Evolutionary conservation across 345 rosid species (phyloP), one percentile per base, ranked within the genome.

Genomic region (Euclidium syriacum): DNA sequence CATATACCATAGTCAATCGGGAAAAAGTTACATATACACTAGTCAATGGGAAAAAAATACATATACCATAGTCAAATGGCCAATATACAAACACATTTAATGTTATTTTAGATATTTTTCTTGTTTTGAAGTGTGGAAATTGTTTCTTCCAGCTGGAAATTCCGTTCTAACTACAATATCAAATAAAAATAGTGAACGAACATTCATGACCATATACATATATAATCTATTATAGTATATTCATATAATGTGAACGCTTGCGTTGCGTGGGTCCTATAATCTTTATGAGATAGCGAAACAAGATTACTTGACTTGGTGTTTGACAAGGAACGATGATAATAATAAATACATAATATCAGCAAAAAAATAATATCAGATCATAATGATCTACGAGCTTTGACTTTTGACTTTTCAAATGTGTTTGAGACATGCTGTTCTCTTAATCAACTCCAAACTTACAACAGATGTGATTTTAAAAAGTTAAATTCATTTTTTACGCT

Each of bases 31-130:
- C 40, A 44, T 59, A 6, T 17, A 22, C 10, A 8, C 25, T 30
- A 23, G 53, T 68, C 73, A 52, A 34, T 42, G 39, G 15, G 19
- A n/a, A n/a, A n/a, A n/a, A n/a, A n/a, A n/a, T n/a, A n/a, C n/a
- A n/a, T n/a, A n/a, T n/a, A n/a, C n/a, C n/a, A n/a, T 44, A 27
- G 56, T 69, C 73, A 69, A 61, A 34, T 42, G 39, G 15, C n/a
- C n/a, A 14, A 58, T 9, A 32, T 17, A 33, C 10, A 20, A 22
- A 7, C 33, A n/a, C 33, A 32, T 59, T n/a, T 52, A 42, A 40
- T 50, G 9, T 30, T 60, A 26, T 59, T 12, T 52, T 59, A 22
- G 42, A 42, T 52, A 7, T 52, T 30, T 29, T 52, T 29, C 42
- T 52, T 41, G 12, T 33, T n/a, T 53, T 41, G 58, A 26, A 50